Evolutionary conservation across 257 asterid genomes (phyloP).

Genomic region (Scutellaria galericulata): DNA sequence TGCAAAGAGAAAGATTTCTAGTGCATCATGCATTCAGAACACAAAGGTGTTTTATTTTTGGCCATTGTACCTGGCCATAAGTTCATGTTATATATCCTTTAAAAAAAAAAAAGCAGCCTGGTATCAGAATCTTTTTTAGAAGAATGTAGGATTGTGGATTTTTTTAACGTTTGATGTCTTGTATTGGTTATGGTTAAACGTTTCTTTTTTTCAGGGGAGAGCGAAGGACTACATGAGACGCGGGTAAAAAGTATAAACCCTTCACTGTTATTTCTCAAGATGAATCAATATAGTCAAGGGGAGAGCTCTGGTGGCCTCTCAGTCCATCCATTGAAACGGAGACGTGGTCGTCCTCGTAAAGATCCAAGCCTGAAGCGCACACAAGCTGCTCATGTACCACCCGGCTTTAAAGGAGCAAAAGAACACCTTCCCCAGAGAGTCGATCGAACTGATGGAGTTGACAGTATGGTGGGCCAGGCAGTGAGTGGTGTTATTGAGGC

Average conservation of each 20-base stretch:
- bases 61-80: not conserved
- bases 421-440: conserved; percentile 42
- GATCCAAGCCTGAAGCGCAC: conserved; percentile 43
- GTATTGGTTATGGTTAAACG: not conserved
- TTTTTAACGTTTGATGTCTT: not conserved
- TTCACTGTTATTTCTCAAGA: conserved; percentile 21
- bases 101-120: not conserved
- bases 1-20: not conserved
- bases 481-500: conserved; percentile 91
- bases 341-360: conserved; percentile 64
- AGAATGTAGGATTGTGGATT: conserved; percentile 13
- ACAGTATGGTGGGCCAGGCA: conserved; percentile 66
- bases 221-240: conserved; percentile 1
- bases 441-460: conserved; percentile 36
- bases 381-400: conserved; percentile 34
- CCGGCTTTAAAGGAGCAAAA: conserved; percentile 51
- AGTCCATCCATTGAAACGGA: conserved; percentile 43
- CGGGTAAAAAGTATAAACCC: conserved; percentile 14
- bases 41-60: too few relatives aligned
- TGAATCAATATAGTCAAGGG: conserved; percentile 50
- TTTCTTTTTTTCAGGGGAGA: conserved; percentile 33
- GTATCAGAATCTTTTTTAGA: not conserved
- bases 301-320: conserved; percentile 49
- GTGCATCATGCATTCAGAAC: not conserved
- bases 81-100: too few relatives aligned